These are phyloP conservation scores for Silene conica DNA, from an alignment of 148 eudicot genomes.

Conservation along the genomic window DNA sequence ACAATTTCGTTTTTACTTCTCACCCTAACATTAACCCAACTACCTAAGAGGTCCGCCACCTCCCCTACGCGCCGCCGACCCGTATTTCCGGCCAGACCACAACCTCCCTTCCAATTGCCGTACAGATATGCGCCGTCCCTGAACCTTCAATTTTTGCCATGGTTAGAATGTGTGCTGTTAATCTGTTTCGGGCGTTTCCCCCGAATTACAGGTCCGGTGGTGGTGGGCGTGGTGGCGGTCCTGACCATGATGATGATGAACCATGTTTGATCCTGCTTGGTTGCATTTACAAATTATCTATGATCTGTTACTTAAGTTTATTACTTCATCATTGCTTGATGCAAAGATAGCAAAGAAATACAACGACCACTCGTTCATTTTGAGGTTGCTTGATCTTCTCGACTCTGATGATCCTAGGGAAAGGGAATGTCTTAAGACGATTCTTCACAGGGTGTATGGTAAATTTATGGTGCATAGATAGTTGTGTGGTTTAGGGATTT, in stretches of 20 bases:
- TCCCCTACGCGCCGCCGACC: too few relatives aligned
- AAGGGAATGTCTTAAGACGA: conserved; percentile 74
- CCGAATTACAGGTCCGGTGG: conserved; percentile 50
- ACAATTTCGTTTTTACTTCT: too few relatives aligned
- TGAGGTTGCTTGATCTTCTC: conserved; percentile 68
- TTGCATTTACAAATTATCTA: conserved; percentile 78
- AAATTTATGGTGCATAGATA: conserved; percentile 95
- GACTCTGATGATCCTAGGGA: conserved; percentile 97
- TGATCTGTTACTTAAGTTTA: conserved; percentile 72
- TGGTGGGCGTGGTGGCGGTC: conserved; percentile 14
- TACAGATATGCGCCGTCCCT: too few relatives aligned
- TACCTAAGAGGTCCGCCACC: too few relatives aligned
- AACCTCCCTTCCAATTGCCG: too few relatives aligned
- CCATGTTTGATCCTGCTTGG: conserved; percentile 91
- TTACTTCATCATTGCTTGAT: conserved; percentile 71
- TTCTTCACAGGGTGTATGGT: conserved; percentile 83
- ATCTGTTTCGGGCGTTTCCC: conserved; percentile 79
- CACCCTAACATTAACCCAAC: too few relatives aligned
- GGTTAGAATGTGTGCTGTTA: conserved; percentile 82
- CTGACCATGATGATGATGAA: conserved; percentile 68
- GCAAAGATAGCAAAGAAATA: conserved; percentile 85
- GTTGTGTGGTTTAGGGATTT: too few relatives aligned
- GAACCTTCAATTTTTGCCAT: conserved; percentile 82
- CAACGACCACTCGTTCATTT: conserved; percentile 64
- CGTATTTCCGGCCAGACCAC: too few relatives aligned